A percentile compares a stretch with the other conserved stretches of the same genome.
Conservation (phyloP, 2,329 filamentous ascomycete species). For the Pleoardoris graminearum region DNA sequence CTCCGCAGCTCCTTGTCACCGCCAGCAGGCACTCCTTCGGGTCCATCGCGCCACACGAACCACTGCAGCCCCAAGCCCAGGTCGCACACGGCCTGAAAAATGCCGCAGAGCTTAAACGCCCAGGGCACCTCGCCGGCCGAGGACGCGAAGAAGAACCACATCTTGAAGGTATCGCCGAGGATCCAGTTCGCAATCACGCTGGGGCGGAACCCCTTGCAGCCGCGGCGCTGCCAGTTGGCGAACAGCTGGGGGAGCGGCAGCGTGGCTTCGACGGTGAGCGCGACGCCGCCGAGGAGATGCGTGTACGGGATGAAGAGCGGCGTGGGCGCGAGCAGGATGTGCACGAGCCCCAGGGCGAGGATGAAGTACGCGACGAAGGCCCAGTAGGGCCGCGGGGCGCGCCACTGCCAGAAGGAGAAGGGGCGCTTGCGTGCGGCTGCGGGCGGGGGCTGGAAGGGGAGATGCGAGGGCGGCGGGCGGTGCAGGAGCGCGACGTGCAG, state of each 20-base stretch:
- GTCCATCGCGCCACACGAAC: constrained; percentile 44
- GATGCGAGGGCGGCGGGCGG: constrained; percentile 50
- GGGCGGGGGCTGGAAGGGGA: constrained; percentile 65
- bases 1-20: constrained; percentile 31
- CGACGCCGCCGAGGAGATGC: constrained; percentile 70
- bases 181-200: constrained; percentile 80
- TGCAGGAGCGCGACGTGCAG: constrained; percentile 65
- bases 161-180: constrained; percentile 80
- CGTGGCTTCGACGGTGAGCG: constrained; percentile 77
- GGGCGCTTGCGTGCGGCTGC: constrained; percentile 58
- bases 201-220: constrained; percentile 76
- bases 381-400: constrained; percentile 76
- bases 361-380: constrained; percentile 72
- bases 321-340: constrained; percentile 67
- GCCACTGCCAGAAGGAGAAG: constrained; percentile 84
- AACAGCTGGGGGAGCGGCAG: constrained; percentile 79
- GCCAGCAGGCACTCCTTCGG: constrained; percentile 9
- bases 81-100: constrained; percentile 81
- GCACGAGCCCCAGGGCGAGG: constrained; percentile 61
- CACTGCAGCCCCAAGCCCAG: constrained; percentile 75
- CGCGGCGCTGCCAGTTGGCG: constrained; percentile 67
- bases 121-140: constrained; percentile 68
- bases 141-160: constrained; percentile 75
- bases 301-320: constrained; percentile 68
- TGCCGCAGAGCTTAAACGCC: constrained; percentile 80